Evolutionary conservation across 352 stramenopile genomes (phyloP), one percentile per base, ranked within the genome.

Genomic region (Pythium aristosporum): DNA sequence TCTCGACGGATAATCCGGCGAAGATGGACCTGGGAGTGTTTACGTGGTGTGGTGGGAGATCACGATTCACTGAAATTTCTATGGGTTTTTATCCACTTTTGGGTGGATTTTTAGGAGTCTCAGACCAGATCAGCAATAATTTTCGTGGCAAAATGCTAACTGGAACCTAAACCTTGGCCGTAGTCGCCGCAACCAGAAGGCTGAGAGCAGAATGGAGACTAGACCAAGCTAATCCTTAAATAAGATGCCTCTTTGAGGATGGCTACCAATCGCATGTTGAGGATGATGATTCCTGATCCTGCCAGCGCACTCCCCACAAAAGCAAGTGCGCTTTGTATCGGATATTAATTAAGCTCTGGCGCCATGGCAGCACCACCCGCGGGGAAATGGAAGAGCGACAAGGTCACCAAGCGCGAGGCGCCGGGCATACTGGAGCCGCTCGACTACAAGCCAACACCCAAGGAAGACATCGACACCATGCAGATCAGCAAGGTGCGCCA

Each of bases 371-470:
- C 58, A n/a, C 48, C 60, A 21, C 52, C 65, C 13, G 18, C 57
- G 12, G 30, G 39, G n/a, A 72, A 72, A 49, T 65, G 59, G 65
- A 72, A 72, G 58, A 63, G 13, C 11, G 65, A 72, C 9, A 72
- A 72, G 52, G 13, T 10, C 20, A n/a, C 57, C 67, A 73, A 73
- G 57, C 67, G 67, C 54, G 65, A 72, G 21, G 65, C 79, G 30
- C 80, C 74, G 13, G 57, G 77, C 1, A 74, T 69, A 13, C 73
- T 91, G 7, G 73, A 89, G 60, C 80, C 82, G 48, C 82, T 92
- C 25, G 80, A 80, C 16, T 77, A 89, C 61, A 90, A 81, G 7
- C 80, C 80, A 8, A 88, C 69, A 51, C 72, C 73, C 8, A 89
- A 85, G 43, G 77, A 88, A 63, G 77, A 73, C 56, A 75, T 85